These are phyloP conservation scores for Beverwykella pulmonaria DNA, from an alignment of 495 filamentous ascomycete genomes.

Conservation along the genomic window DNA sequence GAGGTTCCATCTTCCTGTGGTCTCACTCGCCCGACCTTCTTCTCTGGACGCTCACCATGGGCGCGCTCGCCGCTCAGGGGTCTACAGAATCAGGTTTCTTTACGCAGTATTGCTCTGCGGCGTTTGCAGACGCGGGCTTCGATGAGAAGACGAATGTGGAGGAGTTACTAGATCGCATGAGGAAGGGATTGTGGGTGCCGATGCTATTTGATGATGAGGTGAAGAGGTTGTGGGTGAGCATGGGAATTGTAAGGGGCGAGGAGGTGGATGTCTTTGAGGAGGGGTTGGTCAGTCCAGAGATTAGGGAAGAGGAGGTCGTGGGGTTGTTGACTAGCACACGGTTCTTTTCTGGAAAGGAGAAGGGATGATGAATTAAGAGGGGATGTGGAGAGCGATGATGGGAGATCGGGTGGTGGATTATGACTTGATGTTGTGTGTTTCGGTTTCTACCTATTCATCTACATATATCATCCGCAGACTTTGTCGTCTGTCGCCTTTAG, in stretches of 20 bases:
- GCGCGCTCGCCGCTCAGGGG: slow-evolving; percentile 28
- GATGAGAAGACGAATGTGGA: slow-evolving; percentile 9
- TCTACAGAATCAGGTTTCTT: slow-evolving; percentile 31
- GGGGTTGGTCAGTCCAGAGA: slow-evolving; percentile 1
- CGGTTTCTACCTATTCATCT: too few relatives aligned
- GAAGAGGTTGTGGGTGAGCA: slow-evolving; percentile 25
- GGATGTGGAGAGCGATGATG: not conserved
- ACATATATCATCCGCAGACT: too few relatives aligned
- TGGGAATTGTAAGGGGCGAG: slow-evolving; percentile 15
- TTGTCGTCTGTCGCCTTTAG: too few relatives aligned
- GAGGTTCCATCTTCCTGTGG: slow-evolving; percentile 24
- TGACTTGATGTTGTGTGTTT: too few relatives aligned
- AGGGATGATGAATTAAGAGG: not conserved
- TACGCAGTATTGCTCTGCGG: slow-evolving; percentile 18
- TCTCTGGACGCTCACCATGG: slow-evolving; percentile 35
- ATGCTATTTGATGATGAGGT: slow-evolving; percentile 29
- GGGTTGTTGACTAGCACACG: slow-evolving; percentile 21
- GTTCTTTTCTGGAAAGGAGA: slow-evolving; percentile 17
- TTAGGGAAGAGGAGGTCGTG: slow-evolving; percentile 26
- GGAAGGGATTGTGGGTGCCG: slow-evolving; percentile 31
- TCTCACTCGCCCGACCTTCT: slow-evolving; percentile 25
- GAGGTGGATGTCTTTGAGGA: slow-evolving; percentile 3
- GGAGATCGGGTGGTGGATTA: too few relatives aligned
- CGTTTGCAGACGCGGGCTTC: slow-evolving; percentile 26
- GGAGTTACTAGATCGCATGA: slow-evolving; percentile 32